A percentile compares a stretch with the other conserved stretches of the same genome.
Evolutionary conservation across 129 eudicot species (phyloP).

Genomic region (Rutidosis leptorrhynchoides): DNA sequence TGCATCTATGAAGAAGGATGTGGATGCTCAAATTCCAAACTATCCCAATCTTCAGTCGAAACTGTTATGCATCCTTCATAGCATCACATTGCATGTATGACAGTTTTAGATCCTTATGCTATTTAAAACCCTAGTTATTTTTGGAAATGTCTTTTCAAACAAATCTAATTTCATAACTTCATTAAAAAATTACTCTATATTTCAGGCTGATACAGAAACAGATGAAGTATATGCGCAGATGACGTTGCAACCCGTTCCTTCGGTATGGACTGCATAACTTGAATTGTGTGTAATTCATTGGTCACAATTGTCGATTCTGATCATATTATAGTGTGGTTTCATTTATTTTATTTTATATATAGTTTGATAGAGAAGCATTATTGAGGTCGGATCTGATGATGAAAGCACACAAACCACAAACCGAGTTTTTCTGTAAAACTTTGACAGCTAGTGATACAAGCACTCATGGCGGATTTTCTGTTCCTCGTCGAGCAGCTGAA

Average conservation of each 20-base stretch:
- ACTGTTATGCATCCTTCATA: slow-evolving; percentile 78
- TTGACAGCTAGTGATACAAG: slow-evolving; percentile 99
- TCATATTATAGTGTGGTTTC: slow-evolving; percentile 6
- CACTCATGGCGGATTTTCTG: slow-evolving; percentile 99
- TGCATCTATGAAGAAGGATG: slow-evolving; percentile 87
- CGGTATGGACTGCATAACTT: slow-evolving; percentile 42
- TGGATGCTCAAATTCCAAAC: slow-evolving; percentile 85
- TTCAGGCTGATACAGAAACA: slow-evolving; percentile 90
- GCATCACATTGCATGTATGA: slow-evolving; percentile 76
- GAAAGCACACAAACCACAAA: slow-evolving; percentile 82
- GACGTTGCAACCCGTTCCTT: slow-evolving; percentile 90
- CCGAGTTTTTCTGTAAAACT: slow-evolving; percentile 90
- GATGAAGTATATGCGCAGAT: slow-evolving; percentile 97
- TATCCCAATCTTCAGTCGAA: slow-evolving; percentile 86
- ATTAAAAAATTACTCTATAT: no score
- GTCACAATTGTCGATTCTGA: slow-evolving; percentile 9
- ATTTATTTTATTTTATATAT: slow-evolving; percentile 24
- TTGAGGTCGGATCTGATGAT: slow-evolving; percentile 80
- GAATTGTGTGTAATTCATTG: neutral
- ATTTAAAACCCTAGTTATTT: neutral
- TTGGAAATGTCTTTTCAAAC: slow-evolving; percentile 1
- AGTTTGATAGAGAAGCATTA: slow-evolving; percentile 91
- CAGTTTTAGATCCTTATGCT: neutral
- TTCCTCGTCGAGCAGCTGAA: slow-evolving; percentile 99
- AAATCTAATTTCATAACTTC: neutral